Evolutionary conservation across 2,329 filamentous ascomycete genomes (phyloP), one percentile per base, ranked within the genome.

Genomic region (Trichoderma afroharzianum): DNA sequence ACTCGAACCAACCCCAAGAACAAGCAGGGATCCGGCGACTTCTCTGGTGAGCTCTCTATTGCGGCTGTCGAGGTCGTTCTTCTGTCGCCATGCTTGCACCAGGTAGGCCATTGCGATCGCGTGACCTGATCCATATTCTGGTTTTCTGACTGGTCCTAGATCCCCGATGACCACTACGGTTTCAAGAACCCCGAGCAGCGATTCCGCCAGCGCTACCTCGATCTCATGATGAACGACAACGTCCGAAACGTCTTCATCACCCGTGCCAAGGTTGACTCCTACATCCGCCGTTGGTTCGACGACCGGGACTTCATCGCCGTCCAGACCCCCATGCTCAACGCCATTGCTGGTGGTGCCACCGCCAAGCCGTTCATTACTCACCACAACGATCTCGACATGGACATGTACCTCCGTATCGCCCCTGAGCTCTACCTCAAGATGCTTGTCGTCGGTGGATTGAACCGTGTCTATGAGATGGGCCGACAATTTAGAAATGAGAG

Each of bases 371-470:
- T 99, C 83, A 87, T 93, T 76, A 98, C 96, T 15, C 92, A 97
- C 82, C 96, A 98, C 86, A 99, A 99, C 82, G 96, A 98, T 68
- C 88, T 96, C 66, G 90, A 97, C 82, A 94, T 97, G 90, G 91
- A 97, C 77, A 91, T 99, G 82, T 98, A 92, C 84, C 92, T 99
- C 89, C 92, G 96, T 79, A 90, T 98, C 68, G 96, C 97, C 1
- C 97, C 96, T 1, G 96, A 99, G 83, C 85, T 99, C 70, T 97
- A 97, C 83, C 91, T 99, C 77, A 99, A 99, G 92, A 94, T 97
- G 90, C 87, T 91, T 71, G 92, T 98, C 63, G 95, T 99, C 36
- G 97, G 97, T 78, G 96, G 95, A 72, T 88, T 98, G 55, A 93
- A 97, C 85, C 90, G 93, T 77, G 96, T 99, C 15, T 99, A 97